phyloP scores from a whole-genome alignment of 345 rosid genomes.

The Euphorbia peplus region DNA sequence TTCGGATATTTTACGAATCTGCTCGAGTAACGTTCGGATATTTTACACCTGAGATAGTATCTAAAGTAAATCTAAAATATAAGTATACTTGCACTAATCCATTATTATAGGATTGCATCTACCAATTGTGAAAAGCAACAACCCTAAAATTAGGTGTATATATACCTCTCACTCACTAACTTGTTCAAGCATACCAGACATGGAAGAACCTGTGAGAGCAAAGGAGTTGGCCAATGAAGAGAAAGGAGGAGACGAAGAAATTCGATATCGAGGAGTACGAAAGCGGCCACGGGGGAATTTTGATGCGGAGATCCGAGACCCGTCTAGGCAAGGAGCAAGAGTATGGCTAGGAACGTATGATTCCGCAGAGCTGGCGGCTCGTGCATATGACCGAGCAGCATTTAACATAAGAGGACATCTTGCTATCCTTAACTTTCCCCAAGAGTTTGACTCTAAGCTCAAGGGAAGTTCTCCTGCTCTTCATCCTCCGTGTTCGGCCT shows the following conservation, averaged over 20 bases:
- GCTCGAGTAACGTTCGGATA: too few relatives aligned
- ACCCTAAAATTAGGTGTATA: not conserved
- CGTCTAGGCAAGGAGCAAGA: constrained; percentile 64
- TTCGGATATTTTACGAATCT: too few relatives aligned
- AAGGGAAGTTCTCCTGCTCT: constrained; percentile 28
- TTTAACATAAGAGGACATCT: constrained; percentile 72
- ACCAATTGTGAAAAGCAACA: not conserved
- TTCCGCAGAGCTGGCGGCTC: constrained; percentile 77
- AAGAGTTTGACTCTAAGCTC: constrained; percentile 49
- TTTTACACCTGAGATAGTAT: too few relatives aligned
- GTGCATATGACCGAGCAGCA: constrained; percentile 86
- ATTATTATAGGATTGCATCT: not conserved
- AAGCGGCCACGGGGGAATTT: constrained; percentile 88
- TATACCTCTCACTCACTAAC: too few relatives aligned
- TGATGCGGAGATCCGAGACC: constrained; percentile 84
- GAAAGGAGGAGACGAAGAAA: constrained; percentile 33
- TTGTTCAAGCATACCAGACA: not conserved
- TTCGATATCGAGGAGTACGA: constrained; percentile 67
- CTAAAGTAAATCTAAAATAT: not conserved
- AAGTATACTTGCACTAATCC: too few relatives aligned
- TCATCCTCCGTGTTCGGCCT: constrained; percentile 22
- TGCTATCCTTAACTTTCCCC: constrained; percentile 77
- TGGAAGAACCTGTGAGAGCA: constrained; percentile 10
- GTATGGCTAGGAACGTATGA: constrained; percentile 87
- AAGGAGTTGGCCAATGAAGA: constrained; percentile 15